A percentile compares a stretch with the other conserved stretches of the same genome.
phyloP scores from a whole-genome alignment of 2,329 filamentous ascomycete genomes.

The Neofusicoccum ribis region DNA sequence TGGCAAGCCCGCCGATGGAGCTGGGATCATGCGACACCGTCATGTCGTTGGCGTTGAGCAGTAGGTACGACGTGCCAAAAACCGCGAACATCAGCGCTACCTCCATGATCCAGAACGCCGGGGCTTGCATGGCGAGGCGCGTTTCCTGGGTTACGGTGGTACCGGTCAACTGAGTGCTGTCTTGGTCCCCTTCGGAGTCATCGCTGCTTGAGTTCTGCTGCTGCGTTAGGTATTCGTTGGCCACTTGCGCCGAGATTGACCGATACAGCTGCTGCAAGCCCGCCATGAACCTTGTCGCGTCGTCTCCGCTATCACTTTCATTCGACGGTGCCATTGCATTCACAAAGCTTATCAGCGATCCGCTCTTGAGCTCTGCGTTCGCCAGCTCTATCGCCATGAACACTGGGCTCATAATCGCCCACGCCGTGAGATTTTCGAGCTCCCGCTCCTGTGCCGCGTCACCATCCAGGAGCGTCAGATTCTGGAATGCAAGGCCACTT shows the following conservation, averaged over 20 bases:
- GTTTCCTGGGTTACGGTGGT: background rate
- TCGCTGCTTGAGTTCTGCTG: background rate
- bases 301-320: background rate
- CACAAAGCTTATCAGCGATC: background rate
- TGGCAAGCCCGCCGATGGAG: background rate
- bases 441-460: background rate
- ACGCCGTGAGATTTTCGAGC: background rate
- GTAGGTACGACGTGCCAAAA: background rate
- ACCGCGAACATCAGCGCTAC: background rate
- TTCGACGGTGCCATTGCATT: background rate
- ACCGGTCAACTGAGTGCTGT: background rate
- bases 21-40: background rate
- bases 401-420: background rate
- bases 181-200: background rate
- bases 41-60: background rate
- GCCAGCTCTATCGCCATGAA: background rate
- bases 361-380: background rate
- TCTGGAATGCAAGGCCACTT: background rate
- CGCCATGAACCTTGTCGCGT: background rate
- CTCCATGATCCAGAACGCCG: background rate
- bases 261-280: background rate
- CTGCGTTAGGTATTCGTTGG: background rate
- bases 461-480: background rate
- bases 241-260: background rate
- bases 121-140: background rate